A percentile compares a stretch with the other conserved stretches of the same genome.
Evolutionary conservation across 805 yeast genomes (phyloP).

Genomic region (Metschnikowia borealis): DNA sequence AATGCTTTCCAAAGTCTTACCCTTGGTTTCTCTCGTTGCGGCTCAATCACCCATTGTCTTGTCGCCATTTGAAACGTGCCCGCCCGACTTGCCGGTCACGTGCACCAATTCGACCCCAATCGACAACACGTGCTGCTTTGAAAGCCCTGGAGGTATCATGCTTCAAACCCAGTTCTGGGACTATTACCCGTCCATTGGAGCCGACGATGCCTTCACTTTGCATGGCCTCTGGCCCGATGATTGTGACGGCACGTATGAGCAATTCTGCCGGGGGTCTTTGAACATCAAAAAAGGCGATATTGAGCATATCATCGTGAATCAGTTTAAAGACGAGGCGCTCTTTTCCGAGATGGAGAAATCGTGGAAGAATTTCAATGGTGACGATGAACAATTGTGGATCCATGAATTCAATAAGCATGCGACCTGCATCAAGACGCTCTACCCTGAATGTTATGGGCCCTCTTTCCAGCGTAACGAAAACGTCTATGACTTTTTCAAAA

Average conservation of each 20-base stretch:
- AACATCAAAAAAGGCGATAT: constrained; percentile 24
- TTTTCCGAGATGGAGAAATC: constrained; percentile 20
- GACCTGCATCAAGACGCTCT: constrained; percentile 38
- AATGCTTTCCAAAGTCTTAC: background rate
- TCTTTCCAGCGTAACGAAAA: constrained; percentile 20
- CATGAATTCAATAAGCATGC: constrained; percentile 45
- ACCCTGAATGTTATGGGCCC: constrained; percentile 33
- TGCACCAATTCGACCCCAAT: constrained; percentile 41
- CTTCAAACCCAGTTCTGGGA: constrained; percentile 44
- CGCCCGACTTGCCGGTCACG: background rate
- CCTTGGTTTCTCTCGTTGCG: background rate
- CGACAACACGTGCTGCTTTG: constrained; percentile 46
- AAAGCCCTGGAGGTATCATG: constrained; percentile 37
- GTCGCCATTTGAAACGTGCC: background rate
- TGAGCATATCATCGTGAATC: constrained; percentile 23
- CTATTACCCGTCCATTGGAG: constrained; percentile 31
- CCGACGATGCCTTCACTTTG: constrained; percentile 35
- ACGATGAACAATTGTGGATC: constrained; percentile 34
- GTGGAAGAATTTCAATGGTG: constrained; percentile 32
- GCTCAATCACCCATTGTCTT: background rate
- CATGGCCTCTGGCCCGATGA: constrained; percentile 45
- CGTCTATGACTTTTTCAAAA: constrained; percentile 27
- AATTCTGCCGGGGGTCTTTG: constrained; percentile 31
- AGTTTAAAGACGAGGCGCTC: constrained; percentile 25
- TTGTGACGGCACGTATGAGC: constrained; percentile 38